Conservation (phyloP, 164 flowering plant genomes). For the Stephania japonica region DNA sequence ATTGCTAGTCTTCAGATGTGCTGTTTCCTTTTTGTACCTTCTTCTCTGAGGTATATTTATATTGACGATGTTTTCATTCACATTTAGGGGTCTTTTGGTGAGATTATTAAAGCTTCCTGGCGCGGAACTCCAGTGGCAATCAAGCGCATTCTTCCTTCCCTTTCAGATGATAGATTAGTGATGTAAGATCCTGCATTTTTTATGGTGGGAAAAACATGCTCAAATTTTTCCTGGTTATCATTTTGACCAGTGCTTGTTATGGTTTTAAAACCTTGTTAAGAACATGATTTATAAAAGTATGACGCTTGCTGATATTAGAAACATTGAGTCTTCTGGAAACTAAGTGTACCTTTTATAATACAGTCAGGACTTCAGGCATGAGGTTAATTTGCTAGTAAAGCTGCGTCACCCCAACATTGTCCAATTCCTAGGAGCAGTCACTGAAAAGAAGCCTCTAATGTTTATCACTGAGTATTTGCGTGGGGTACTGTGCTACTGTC, state of each 20-base stretch:
- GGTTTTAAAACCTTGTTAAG: neutral
- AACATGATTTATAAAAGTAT: neutral
- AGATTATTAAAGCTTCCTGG: conserved; percentile 89
- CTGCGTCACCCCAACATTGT: conserved; percentile 98
- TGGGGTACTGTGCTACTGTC: conserved; percentile 51
- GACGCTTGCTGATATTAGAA: neutral
- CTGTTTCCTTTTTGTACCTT: neutral
- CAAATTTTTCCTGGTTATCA: no score
- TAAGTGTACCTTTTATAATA: conserved; percentile 17
- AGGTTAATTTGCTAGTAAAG: conserved; percentile 95
- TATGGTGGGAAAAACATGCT: no score
- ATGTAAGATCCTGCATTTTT: conserved; percentile 44
- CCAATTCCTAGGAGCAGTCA: conserved; percentile 98
- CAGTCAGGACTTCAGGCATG: conserved; percentile 99
- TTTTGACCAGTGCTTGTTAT: neutral
- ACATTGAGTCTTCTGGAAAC: neutral
- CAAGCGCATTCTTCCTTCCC: conserved; percentile 96
- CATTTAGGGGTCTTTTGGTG: conserved; percentile 92
- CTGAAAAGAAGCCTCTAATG: conserved; percentile 96
- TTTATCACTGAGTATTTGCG: conserved; percentile 86
- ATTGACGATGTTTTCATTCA: conserved; percentile 16
- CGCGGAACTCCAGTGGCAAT: conserved; percentile 99
- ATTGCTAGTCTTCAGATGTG: neutral
- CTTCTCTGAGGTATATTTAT: conserved; percentile 1
- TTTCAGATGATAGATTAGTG: conserved; percentile 95